Conservation (phyloP, 352 stramenopile species). For the Pythium dissotocum region DNA sequence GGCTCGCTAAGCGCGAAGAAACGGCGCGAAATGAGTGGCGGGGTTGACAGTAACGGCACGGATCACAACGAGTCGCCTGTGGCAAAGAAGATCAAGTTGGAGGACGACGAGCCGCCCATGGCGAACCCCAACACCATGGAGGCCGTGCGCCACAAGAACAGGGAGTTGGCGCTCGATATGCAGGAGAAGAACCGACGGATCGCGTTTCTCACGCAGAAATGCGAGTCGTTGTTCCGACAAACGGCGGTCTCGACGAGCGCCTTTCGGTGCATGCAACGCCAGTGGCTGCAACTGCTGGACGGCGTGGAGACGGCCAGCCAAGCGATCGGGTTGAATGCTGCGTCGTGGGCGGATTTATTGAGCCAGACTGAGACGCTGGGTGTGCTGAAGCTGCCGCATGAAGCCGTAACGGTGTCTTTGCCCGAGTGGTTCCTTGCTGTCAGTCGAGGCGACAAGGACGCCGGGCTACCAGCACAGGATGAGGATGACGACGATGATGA, state of each 20-base stretch:
- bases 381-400: constrained; percentile 37
- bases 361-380: constrained; percentile 44
- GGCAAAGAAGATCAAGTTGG: constrained; percentile 74
- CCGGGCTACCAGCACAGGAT: constrained; percentile 29
- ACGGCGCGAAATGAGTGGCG: constrained; percentile 34
- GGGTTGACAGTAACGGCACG: constrained; percentile 3
- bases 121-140: constrained; percentile 80
- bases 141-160: constrained; percentile 72
- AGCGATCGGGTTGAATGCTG: constrained; percentile 11
- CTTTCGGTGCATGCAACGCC: constrained; percentile 56
- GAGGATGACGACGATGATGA: constrained; percentile 27
- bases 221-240: constrained; percentile 64
- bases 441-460: constrained; percentile 42
- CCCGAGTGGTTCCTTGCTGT: constrained; percentile 78
- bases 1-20: constrained; percentile 36
- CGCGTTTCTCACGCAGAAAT: constrained; percentile 61
- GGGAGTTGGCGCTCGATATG: constrained; percentile 70
- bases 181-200: constrained; percentile 85
- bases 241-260: constrained; percentile 46
- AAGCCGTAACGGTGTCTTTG: constrained; percentile 51
- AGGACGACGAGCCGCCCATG: constrained; percentile 58
- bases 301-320: constrained; percentile 40
- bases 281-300: constrained; percentile 73
- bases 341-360: constrained; percentile 37
- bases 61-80: constrained; percentile 24